Base-by-base conservation (phyloP, 192 early-diverging fungal genomes). In the Gamsiella multidivaricata region DNA sequence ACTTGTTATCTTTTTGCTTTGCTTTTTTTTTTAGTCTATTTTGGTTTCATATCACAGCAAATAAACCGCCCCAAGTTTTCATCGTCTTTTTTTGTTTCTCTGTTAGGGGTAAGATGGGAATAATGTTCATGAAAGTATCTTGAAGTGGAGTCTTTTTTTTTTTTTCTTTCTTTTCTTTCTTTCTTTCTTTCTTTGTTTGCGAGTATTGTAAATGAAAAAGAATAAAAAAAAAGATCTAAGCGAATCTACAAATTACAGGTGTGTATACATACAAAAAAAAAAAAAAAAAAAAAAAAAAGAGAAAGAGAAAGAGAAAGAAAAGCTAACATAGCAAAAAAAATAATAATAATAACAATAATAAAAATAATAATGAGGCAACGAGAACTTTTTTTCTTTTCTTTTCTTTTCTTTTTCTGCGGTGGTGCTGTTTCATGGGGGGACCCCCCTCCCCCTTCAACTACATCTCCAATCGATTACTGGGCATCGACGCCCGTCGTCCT, bases 401-500 rank as follows among this genome's bases (percentile, higher is more conserved):
- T 33, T 8, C 43, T 53, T 29, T 54, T 45, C 28, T 43, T 39
- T 47, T 25, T 33, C 31, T 50, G 18, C 25, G 5, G 2, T 28
- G 20, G 7, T 59, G 12, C 15, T 59, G 1, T 47, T 10, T 5
- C 23, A 22, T 22, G 32, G 20, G 20, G 3, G 10, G 1, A 55
- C 0, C 12, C 50, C n/a, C 8, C 29, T 18, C 32, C 18, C 23
- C 18, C 2, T 58, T 23, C n/a, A 0, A 6, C 42, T 67, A 76
- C 72, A 76, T 76, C 36, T 76, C 72, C 39, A 76, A 36, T 45
- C 72, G 57, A 36, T 76, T 76, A 45, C 72, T 67, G 6, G 72
- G 72, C 65, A 68, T 64, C 1, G 74, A 78, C 22, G 74, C 74
- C 25, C 74, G 58, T 36, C 74, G 51, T 6, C 53, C 65, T 20